Evolutionary conservation across 2,329 filamentous ascomycete species (phyloP).

Genomic region (Elsinoe necatrix): DNA sequence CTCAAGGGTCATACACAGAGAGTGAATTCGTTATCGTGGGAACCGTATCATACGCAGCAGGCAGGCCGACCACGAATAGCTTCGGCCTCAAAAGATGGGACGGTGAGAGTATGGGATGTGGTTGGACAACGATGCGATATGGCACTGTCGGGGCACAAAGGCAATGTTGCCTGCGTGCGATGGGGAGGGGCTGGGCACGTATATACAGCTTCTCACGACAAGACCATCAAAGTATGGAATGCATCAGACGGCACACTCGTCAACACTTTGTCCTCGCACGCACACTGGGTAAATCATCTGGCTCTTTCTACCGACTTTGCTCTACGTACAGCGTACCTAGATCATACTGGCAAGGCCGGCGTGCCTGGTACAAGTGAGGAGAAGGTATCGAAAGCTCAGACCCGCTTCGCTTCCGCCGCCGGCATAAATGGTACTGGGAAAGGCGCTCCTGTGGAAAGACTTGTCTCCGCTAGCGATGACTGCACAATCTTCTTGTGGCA

Average conservation of each 20-base stretch:
- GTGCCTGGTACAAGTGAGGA: conserved; percentile 61
- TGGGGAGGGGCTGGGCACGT: conserved; percentile 88
- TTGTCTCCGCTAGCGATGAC: conserved; percentile 89
- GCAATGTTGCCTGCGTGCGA: conserved; percentile 77
- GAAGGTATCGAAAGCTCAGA: conserved; percentile 65
- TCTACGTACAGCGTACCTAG: conserved; percentile 75
- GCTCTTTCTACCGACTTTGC: conserved; percentile 89
- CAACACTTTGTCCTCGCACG: conserved; percentile 72
- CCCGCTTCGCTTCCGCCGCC: conserved; percentile 78
- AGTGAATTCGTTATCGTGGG: conserved; percentile 82
- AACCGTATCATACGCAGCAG: conserved; percentile 79
- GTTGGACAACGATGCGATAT: conserved; percentile 70
- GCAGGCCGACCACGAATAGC: conserved; percentile 69
- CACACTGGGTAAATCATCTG: conserved; percentile 92
- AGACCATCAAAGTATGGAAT: conserved; percentile 87
- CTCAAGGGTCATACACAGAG: conserved; percentile 84
- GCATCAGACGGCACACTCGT: conserved; percentile 67
- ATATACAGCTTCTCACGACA: conserved; percentile 82
- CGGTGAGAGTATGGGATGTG: conserved; percentile 78
- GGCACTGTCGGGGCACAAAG: conserved; percentile 80
- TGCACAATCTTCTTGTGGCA: conserved; percentile 97
- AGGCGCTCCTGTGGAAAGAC: conserved; percentile 68
- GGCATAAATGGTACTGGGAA: conserved; percentile 46
- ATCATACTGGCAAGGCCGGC: conserved; percentile 61
- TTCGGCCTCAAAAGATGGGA: conserved; percentile 82